Percentiles rank a stretch among this genome's conserved stretches.
Evolutionary conservation across 176 grass and related monocot genomes (phyloP).

Genomic region (Pharus latifolius): DNA sequence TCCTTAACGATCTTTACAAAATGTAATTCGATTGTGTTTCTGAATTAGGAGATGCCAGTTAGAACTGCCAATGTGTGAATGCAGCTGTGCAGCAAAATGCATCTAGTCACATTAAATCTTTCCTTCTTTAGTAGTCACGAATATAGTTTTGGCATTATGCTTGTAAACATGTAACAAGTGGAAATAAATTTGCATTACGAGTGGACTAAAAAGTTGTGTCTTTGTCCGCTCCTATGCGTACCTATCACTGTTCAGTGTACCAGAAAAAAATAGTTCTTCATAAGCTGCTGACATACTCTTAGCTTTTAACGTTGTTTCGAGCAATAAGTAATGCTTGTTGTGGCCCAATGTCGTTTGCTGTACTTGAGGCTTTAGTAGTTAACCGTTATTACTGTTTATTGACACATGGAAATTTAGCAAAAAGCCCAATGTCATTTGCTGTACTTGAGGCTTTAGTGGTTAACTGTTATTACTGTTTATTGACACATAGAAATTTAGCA

Average conservation of each 20-base stretch:
- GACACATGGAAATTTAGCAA: neutral
- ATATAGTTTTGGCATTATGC: neutral
- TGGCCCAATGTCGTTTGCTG: neutral
- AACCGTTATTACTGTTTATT: too few species aligned
- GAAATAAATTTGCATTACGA: neutral
- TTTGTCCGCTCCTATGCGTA: neutral
- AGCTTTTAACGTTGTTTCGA: neutral
- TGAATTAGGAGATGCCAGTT: neutral
- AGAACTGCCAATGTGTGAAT: neutral
- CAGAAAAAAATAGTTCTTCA: neutral
- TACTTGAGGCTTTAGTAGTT: neutral
- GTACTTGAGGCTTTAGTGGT: neutral
- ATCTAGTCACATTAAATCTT: too few species aligned
- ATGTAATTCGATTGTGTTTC: neutral
- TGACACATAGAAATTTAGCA: neutral
- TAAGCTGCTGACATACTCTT: neutral
- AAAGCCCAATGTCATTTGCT: neutral
- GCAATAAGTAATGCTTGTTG: neutral
- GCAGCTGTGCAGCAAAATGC: too few species aligned
- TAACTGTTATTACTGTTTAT: too few species aligned
- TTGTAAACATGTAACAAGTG: neutral
- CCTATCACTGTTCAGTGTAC: neutral
- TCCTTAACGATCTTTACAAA: neutral
- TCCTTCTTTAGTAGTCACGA: too few species aligned
- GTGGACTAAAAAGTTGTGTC: neutral